These are phyloP conservation scores for Rhodotorula paludigena DNA, from an alignment of 768 basidiomycete species.

Conservation along the genomic window DNA sequence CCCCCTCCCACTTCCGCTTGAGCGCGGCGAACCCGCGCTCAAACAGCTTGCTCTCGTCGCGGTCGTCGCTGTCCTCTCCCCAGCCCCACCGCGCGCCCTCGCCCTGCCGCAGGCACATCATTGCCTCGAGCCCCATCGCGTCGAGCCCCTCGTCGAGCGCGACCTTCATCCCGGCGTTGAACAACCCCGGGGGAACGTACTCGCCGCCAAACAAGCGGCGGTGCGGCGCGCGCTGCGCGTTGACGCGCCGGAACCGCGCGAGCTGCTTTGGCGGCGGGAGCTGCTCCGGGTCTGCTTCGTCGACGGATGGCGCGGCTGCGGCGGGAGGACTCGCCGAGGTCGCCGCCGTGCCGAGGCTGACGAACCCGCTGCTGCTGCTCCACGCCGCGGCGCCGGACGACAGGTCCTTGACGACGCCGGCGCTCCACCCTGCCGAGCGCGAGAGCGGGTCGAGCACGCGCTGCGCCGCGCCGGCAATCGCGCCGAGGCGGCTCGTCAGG, in stretches of 20 bases:
- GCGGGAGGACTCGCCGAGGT: not conserved
- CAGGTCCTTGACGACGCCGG: not conserved
- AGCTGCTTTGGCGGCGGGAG: constrained; percentile 1
- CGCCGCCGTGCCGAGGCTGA: not conserved
- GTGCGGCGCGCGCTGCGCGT: constrained; percentile 1
- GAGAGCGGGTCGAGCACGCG: not conserved
- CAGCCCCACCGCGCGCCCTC: constrained; percentile 17
- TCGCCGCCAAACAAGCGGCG: constrained; percentile 10
- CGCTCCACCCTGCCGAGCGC: not conserved
- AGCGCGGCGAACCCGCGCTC: constrained; percentile 13
- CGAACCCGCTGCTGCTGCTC: not conserved
- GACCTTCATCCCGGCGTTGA: constrained; percentile 1
- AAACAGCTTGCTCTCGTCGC: not conserved
- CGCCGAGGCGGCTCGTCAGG: not conserved
- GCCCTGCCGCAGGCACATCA: constrained; percentile 17
- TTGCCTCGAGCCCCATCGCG: constrained; percentile 26
- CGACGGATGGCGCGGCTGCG: not conserved
- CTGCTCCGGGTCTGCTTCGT: not conserved
- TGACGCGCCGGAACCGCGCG: not conserved
- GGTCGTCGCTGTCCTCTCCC: not conserved
- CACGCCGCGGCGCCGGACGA: not conserved
- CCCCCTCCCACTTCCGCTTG: not conserved
- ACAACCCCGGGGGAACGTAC: not conserved
- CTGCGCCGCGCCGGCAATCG: not conserved
- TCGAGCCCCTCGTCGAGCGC: constrained; percentile 8